Percentiles rank a stretch among this genome's conserved stretches.
Evolutionary conservation across 441 rosid species (phyloP).

Genomic region (Erodium moschatum): DNA sequence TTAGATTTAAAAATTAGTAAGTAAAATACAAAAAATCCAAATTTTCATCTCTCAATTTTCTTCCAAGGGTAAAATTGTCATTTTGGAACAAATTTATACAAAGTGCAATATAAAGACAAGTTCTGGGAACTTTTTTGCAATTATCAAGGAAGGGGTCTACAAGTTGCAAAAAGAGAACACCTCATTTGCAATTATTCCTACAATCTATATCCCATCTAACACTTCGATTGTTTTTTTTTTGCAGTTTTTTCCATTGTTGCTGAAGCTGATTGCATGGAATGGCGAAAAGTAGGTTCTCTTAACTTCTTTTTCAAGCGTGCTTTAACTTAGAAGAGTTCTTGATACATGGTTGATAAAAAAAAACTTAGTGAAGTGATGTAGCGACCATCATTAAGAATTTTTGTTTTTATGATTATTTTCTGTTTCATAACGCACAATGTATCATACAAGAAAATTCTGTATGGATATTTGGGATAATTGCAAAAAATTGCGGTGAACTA

Average conservation of each 20-base stretch:
- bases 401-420: background rate
- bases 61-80: too few species aligned
- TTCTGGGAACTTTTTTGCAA: too few species aligned
- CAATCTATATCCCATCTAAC: constrained; percentile 15
- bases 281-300: constrained; percentile 67
- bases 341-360: too few species aligned
- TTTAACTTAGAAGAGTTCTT: background rate
- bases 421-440: background rate
- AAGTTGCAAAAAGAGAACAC: too few species aligned
- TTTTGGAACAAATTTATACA: too few species aligned
- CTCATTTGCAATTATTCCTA: too few species aligned
- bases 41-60: too few species aligned
- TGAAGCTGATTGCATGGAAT: constrained; percentile 89
- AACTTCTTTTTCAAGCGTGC: constrained; percentile 5
- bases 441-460: background rate
- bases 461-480: background rate
- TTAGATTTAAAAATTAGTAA: too few species aligned
- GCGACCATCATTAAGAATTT: background rate
- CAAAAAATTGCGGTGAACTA: too few species aligned
- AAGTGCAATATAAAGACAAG: too few species aligned
- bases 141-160: too few species aligned
- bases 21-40: too few species aligned
- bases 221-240: constrained; percentile 17
- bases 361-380: background rate
- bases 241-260: constrained; percentile 91